phyloP scores from a whole-genome alignment of 768 basidiomycete genomes.

The Hericium rajendrae region DNA sequence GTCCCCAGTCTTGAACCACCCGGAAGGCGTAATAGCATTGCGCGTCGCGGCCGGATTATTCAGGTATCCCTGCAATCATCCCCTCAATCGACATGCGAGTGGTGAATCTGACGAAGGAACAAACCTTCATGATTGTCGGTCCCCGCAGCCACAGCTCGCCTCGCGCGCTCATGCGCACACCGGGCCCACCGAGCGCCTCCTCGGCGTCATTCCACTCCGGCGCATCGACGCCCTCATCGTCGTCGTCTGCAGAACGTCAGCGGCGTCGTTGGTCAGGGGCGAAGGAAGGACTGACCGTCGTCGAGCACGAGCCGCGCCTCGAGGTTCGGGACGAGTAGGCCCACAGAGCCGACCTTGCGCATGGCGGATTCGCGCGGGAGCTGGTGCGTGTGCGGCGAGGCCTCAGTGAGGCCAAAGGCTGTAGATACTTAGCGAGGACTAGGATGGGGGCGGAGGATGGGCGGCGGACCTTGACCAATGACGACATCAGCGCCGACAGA shows the following conservation, averaged over 20 bases:
- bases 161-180: conserved; percentile 41
- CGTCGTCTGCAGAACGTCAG: background rate
- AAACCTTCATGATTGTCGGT: conserved; percentile 70
- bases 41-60: conserved; percentile 64
- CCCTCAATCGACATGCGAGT: no score
- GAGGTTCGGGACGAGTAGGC: conserved; percentile 63
- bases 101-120: background rate
- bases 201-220: background rate
- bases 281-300: background rate
- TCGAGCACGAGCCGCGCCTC: conserved; percentile 59
- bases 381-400: conserved; percentile 61
- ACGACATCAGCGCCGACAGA: conserved; percentile 31
- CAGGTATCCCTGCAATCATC: conserved; percentile 50
- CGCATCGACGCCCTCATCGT: conserved; percentile 28
- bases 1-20: conserved; percentile 90
- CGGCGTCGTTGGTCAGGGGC: background rate
- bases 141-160: conserved; percentile 83
- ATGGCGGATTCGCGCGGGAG: conserved; percentile 34
- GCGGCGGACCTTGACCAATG: conserved; percentile 41
- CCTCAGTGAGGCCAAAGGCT: conserved; percentile 80
- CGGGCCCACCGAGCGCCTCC: conserved; percentile 38
- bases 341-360: conserved; percentile 55
- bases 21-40: conserved; percentile 55
- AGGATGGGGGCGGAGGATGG: background rate
- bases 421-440: background rate